These are phyloP conservation scores for Punica granatum DNA, from an alignment of 345 rosid species.

Conservation along the genomic window DNA sequence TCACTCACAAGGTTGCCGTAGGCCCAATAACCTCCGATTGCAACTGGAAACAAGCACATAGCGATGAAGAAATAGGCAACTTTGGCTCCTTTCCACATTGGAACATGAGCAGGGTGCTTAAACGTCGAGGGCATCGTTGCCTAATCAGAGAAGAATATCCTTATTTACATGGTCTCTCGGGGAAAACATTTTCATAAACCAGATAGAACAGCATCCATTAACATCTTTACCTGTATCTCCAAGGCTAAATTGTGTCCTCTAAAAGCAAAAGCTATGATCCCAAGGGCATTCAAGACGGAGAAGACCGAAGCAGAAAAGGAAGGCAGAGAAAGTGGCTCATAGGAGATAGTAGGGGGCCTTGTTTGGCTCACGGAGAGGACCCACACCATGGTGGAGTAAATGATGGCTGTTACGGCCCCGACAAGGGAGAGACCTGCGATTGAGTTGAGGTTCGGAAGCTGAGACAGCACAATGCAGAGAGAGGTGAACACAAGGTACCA, in stretches of 20 bases:
- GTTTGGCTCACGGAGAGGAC: constrained; percentile 87
- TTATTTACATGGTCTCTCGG: no score
- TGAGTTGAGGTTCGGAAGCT: constrained; percentile 96
- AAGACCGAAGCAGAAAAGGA: constrained; percentile 54
- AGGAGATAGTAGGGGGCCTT: constrained; percentile 73
- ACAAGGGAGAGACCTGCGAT: constrained; percentile 91
- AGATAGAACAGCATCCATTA: no score
- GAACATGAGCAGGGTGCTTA: constrained; percentile 96
- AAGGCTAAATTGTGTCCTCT: constrained; percentile 85
- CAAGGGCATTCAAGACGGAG: constrained; percentile 83
- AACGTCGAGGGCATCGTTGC: constrained; percentile 98
- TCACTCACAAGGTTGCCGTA: constrained; percentile 85
- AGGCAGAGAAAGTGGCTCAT: constrained; percentile 64
- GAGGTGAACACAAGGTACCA: constrained; percentile 97
- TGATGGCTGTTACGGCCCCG: constrained; percentile 91
- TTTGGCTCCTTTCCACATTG: constrained; percentile 99
- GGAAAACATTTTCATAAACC: no score
- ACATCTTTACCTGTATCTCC: constrained; percentile 71
- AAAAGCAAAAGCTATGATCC: constrained; percentile 87
- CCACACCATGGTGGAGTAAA: constrained; percentile 94
- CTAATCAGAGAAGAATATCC: constrained; percentile 23
- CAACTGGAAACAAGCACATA: constrained; percentile 75
- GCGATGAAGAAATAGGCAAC: constrained; percentile 87
- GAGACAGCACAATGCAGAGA: constrained; percentile 84
- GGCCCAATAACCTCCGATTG: constrained; percentile 97